Evolutionary conservation across 106 monocot species (phyloP).

Genomic region (Gastrodia elata): DNA sequence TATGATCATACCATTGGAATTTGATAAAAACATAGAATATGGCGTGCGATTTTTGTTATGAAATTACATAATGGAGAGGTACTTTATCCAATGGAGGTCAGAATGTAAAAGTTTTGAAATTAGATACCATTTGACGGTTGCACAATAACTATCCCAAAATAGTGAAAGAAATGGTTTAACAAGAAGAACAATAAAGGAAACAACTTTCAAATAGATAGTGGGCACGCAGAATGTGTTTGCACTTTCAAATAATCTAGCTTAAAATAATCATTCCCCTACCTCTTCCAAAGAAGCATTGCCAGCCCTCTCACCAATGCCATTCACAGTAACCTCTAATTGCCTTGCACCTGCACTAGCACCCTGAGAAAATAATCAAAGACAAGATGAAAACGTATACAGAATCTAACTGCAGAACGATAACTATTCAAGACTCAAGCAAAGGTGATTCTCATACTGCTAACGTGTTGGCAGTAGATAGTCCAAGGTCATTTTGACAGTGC

Average conservation of each 20-base stretch:
- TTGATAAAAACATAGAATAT: too few species aligned
- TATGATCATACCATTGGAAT: too few species aligned
- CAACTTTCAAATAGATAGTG: too few species aligned
- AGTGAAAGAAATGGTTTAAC: too few species aligned
- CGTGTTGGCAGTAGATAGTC: conserved; percentile 86
- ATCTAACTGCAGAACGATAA: background rate
- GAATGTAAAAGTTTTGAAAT: too few species aligned
- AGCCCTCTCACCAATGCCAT: conserved; percentile 97
- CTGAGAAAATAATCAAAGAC: conserved; percentile 30
- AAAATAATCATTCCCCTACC: conserved; percentile 24
- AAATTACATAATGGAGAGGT: too few species aligned
- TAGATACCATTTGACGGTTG: too few species aligned
- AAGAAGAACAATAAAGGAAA: too few species aligned
- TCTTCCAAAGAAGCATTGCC: conserved; percentile 98
- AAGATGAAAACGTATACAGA: conserved; percentile 11
- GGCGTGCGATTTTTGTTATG: too few species aligned
- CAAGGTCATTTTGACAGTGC: conserved; percentile 98
- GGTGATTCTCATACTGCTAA: conserved; percentile 52
- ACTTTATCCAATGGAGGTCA: too few species aligned
- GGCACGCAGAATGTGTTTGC: too few species aligned
- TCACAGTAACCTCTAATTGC: conserved; percentile 82
- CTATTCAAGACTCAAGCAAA: background rate
- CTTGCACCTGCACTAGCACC: conserved; percentile 81
- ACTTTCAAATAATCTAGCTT: background rate
- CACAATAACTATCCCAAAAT: too few species aligned